Conservation (phyloP, 2,329 filamentous ascomycete species). For the Aspergillus luchuensis region DNA sequence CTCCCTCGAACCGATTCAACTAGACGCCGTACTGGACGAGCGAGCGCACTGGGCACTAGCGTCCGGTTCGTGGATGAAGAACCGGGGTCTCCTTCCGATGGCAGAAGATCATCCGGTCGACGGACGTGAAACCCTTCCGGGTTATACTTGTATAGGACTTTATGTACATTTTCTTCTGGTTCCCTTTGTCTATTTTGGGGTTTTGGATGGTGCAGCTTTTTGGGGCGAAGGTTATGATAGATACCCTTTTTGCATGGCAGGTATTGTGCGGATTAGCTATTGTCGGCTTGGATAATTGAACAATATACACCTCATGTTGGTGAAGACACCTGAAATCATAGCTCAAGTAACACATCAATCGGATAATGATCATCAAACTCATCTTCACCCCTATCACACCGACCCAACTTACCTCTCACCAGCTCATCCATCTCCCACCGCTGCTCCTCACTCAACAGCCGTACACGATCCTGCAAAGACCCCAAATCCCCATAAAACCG, state of each 20-base stretch:
- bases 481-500: conserved; percentile 23
- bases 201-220: neutral
- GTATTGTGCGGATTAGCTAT: neutral
- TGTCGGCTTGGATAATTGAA: neutral
- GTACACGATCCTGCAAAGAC: conserved; percentile 23
- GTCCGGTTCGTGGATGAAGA: conserved; percentile 47
- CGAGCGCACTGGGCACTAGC: conserved; percentile 36
- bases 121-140: conserved; percentile 22
- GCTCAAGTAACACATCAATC: neutral
- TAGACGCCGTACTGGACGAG: conserved; percentile 29
- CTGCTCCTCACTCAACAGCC: conserved; percentile 17
- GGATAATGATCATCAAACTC: neutral
- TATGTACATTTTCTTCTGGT: neutral
- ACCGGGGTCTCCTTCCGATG: conserved; percentile 44
- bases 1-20: conserved; percentile 28
- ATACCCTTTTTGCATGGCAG: neutral
- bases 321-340: neutral
- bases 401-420: neutral
- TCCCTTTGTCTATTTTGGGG: neutral
- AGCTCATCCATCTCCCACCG: conserved; percentile 8
- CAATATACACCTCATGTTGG: too few species aligned
- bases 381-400: neutral
- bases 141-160: neutral
- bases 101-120: conserved; percentile 39
- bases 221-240: neutral